Evolutionary conservation across 1,284 basidiomycete genomes (phyloP).

Genomic region (Rhodotorula sp.): DNA sequence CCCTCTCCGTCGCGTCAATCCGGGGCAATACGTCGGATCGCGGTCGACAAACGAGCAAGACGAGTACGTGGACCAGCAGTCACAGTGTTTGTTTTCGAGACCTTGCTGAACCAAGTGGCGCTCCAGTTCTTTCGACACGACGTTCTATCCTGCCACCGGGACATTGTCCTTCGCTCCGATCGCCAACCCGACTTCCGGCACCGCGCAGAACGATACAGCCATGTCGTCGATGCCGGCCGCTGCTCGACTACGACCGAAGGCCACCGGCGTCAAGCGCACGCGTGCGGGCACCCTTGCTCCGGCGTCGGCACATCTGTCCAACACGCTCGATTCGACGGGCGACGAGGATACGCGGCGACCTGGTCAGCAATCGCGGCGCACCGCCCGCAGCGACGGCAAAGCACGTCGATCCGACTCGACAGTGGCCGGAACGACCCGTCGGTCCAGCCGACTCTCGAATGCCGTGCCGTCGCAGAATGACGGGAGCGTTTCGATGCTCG

Average conservation of each 20-base stretch:
- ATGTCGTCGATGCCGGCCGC: constrained; percentile 3
- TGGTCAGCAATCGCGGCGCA: neutral
- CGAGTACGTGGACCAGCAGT: constrained; percentile 4
- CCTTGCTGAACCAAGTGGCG: neutral
- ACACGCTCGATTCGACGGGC: neutral
- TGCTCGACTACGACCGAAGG: constrained; percentile 6
- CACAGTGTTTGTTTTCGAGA: neutral
- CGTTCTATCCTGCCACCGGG: constrained; percentile 25
- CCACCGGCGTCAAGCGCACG: constrained; percentile 36
- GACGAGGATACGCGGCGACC: neutral
- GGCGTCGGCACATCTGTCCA: constrained; percentile 10
- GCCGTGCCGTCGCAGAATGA: constrained; percentile 2
- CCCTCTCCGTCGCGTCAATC: constrained; percentile 12
- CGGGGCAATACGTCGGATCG: constrained; percentile 6
- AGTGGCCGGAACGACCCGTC: constrained; percentile 5
- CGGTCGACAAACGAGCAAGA: constrained; percentile 15
- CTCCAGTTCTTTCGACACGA: constrained; percentile 33
- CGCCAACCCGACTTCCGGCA: neutral
- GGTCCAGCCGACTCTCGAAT: constrained; percentile 15
- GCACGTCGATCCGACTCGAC: neutral
- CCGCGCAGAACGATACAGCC: neutral
- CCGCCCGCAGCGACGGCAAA: constrained; percentile 10
- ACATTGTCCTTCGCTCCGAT: constrained; percentile 20
- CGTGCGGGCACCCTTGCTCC: constrained; percentile 27
- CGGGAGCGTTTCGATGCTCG: constrained; percentile 11